These are phyloP conservation scores for Rhodotorula kratochvilovae DNA, from an alignment of 768 basidiomycete species.

Conservation along the genomic window DNA sequence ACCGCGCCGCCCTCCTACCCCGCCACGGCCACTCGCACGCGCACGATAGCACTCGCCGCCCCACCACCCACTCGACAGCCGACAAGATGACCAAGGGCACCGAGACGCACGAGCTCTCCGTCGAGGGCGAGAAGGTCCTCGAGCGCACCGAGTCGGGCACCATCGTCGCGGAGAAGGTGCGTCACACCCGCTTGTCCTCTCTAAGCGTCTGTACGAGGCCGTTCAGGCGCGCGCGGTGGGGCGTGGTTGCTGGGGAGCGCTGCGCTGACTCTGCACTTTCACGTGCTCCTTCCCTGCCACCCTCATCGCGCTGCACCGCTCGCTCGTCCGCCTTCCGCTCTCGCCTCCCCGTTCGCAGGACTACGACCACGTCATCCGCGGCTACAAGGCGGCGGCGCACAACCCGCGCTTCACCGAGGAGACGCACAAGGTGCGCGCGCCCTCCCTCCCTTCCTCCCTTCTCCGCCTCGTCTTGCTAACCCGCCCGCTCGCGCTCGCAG, in stretches of 20 bases:
- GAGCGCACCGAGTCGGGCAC: not conserved
- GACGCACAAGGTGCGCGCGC: not conserved
- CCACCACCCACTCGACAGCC: not conserved
- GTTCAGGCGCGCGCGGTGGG: too few relatives aligned
- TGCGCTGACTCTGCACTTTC: not conserved
- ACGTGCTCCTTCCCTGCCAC: too few relatives aligned
- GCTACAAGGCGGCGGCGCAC: not conserved
- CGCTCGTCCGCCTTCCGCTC: not conserved
- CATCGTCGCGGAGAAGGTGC: not conserved
- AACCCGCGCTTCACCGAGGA: not conserved
- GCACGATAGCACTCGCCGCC: too few relatives aligned
- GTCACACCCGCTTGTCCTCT: not conserved
- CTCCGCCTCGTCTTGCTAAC: not conserved
- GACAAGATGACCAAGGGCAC: not conserved
- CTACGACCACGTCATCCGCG: not conserved
- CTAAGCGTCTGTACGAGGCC: too few relatives aligned
- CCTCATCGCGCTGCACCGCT: too few relatives aligned
- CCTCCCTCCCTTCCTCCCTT: not conserved
- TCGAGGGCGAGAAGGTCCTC: constrained; percentile 5
- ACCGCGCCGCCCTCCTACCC: not conserved
- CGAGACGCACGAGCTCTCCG: not conserved
- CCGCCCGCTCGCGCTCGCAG: not conserved
- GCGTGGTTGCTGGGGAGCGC: not conserved
- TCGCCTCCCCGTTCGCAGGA: not conserved
- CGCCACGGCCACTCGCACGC: not conserved